Conservation (phyloP, 306 rosid genomes). For the Acacia confusa region DNA sequence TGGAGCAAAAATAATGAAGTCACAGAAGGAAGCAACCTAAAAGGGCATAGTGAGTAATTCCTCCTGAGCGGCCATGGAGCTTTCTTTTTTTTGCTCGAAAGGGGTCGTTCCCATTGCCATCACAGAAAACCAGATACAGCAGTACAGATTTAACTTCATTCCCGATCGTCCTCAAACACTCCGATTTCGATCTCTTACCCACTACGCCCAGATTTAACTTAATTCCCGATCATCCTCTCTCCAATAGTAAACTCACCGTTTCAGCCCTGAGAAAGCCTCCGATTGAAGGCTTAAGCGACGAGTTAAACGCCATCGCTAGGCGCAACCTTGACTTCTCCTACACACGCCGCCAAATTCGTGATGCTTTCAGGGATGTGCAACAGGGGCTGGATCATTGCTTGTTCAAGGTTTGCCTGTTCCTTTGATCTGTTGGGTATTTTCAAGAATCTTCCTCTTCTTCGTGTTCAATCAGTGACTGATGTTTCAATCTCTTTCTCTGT, state of each 20-base stretch:
- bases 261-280: conserved; percentile 42
- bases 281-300: conserved; percentile 53
- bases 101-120: no score
- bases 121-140: no score
- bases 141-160: no score
- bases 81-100: no score
- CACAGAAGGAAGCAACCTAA: no score
- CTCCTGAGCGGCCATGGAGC: conserved; percentile 26
- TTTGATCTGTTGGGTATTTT: not conserved
- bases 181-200: conserved; percentile 37
- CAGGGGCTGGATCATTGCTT: conserved; percentile 65
- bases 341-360: conserved; percentile 61
- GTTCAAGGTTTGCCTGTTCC: conserved; percentile 53
- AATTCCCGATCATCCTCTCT: not conserved
- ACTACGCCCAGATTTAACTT: conserved; percentile 6
- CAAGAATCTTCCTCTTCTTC: not conserved
- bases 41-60: no score
- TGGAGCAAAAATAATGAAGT: no score
- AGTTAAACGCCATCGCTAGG: conserved; percentile 56
- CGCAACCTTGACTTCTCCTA: conserved; percentile 65
- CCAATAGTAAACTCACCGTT: conserved; percentile 26
- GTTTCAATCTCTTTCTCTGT: conserved; percentile 22
- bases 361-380: conserved; percentile 58
- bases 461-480: conserved; percentile 15
- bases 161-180: no score